Percentiles rank a stretch among this genome's conserved stretches.
Conservation (phyloP, 176 grass and related monocot species). For the Oryza coarctata region DNA sequence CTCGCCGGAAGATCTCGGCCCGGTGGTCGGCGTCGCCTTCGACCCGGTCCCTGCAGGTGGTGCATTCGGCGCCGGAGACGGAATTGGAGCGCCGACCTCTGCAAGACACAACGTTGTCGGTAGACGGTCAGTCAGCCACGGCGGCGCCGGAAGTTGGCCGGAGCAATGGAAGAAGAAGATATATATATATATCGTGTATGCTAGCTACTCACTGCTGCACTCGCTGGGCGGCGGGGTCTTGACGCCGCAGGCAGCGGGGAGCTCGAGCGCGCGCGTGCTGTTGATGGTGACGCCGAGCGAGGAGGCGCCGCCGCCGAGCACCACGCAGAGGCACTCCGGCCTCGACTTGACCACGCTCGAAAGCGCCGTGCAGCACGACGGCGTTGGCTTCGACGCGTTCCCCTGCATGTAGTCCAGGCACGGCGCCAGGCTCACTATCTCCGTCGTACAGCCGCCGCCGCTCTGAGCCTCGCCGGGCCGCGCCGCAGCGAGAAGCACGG, state of each 20-base stretch:
- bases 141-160: background rate
- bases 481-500: background rate
- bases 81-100: constrained; percentile 11
- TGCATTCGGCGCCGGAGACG: constrained; percentile 21
- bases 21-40: constrained; percentile 27
- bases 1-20: background rate
- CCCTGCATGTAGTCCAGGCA: constrained; percentile 56
- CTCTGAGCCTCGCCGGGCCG: background rate
- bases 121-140: background rate
- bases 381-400: constrained; percentile 39
- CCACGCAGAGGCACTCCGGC: constrained; percentile 52
- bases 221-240: constrained; percentile 44
- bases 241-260: constrained; percentile 51
- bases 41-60: constrained; percentile 41
- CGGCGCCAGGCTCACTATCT: constrained; percentile 43
- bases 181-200: too few relatives aligned
- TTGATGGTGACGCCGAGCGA: constrained; percentile 53
- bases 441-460: constrained; percentile 31
- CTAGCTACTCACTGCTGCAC: constrained; percentile 38
- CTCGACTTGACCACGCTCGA: constrained; percentile 37
- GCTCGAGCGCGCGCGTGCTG: constrained; percentile 45
- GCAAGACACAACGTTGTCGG: background rate
- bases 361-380: constrained; percentile 59
- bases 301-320: constrained; percentile 44
- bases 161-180: background rate